These are phyloP conservation scores for Eragrostis tef DNA, from an alignment of 202 grass and related monocot species.

Conservation along the genomic window DNA sequence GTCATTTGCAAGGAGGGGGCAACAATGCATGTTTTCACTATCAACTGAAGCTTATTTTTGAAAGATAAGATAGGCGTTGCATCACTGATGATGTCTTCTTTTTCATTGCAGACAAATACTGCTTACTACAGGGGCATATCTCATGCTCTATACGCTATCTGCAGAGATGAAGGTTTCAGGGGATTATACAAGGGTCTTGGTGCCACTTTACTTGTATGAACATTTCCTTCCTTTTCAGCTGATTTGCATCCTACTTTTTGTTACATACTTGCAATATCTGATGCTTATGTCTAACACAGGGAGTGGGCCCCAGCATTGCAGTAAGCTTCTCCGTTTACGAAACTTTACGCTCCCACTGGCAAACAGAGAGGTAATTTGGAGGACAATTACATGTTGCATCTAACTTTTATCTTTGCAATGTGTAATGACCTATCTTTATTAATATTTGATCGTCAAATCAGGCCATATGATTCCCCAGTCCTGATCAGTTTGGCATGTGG, in stretches of 20 bases:
- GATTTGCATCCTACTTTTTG: constrained; percentile 21
- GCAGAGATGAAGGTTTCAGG: constrained; percentile 83
- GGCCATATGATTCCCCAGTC: constrained; percentile 74
- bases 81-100: not conserved
- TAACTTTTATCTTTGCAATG: constrained; percentile 17
- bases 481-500: constrained; percentile 84
- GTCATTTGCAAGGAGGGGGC: not conserved
- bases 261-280: constrained; percentile 17
- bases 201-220: constrained; percentile 79
- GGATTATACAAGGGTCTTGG: constrained; percentile 96
- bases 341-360: constrained; percentile 84
- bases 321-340: constrained; percentile 96
- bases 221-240: constrained; percentile 12
- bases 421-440: constrained; percentile 34
- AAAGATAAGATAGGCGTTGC: constrained; percentile 28
- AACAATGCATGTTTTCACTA: not conserved
- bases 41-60: not conserved
- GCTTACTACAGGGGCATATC: constrained; percentile 94
- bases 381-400: constrained; percentile 29
- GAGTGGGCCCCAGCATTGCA: constrained; percentile 92
- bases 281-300: constrained; percentile 57
- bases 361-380: constrained; percentile 68
- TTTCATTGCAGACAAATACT: constrained; percentile 73
- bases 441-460: constrained; percentile 48
- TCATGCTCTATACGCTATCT: constrained; percentile 79